A percentile compares a stretch with the other conserved stretches of the same genome.
Conservation (phyloP, 371 early-diverging fungal genomes). For the Nosema muscidifuracis region DNA sequence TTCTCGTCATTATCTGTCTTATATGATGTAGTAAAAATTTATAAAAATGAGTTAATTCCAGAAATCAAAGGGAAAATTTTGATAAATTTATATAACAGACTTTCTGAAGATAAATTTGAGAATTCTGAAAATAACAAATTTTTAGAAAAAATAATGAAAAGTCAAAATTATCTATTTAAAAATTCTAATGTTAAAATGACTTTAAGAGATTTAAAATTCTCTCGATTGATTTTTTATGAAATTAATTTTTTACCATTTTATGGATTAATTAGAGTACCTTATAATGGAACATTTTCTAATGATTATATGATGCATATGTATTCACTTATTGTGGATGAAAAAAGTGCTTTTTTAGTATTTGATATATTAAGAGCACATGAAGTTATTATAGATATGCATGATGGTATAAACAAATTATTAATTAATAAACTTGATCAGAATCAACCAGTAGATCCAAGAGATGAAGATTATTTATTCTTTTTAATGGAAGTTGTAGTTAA, state of each 20-base stretch:
- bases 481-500: conserved; percentile 39
- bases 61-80: conserved; percentile 43
- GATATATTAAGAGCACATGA: conserved; percentile 11
- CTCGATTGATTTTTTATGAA: conserved; percentile 46
- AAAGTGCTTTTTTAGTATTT: conserved; percentile 19
- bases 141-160: background rate
- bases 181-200: background rate
- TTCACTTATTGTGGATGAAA: conserved; percentile 43
- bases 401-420: conserved; percentile 36
- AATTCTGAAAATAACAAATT: background rate
- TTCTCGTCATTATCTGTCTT: conserved; percentile 34
- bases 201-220: background rate
- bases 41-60: conserved; percentile 33
- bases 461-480: conserved; percentile 37
- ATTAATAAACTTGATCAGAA: conserved; percentile 7
- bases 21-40: conserved; percentile 33
- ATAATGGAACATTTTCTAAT: conserved; percentile 15
- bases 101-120: background rate
- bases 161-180: background rate
- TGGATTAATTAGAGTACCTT: conserved; percentile 5
- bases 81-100: conserved; percentile 6
- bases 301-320: conserved; percentile 48
- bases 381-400: conserved; percentile 25
- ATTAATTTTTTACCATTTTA: conserved; percentile 32
- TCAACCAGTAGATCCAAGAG: conserved; percentile 31